Evolutionary conservation across 768 basidiomycete genomes (phyloP).

Genomic region (Auriscalpium microsporum): DNA sequence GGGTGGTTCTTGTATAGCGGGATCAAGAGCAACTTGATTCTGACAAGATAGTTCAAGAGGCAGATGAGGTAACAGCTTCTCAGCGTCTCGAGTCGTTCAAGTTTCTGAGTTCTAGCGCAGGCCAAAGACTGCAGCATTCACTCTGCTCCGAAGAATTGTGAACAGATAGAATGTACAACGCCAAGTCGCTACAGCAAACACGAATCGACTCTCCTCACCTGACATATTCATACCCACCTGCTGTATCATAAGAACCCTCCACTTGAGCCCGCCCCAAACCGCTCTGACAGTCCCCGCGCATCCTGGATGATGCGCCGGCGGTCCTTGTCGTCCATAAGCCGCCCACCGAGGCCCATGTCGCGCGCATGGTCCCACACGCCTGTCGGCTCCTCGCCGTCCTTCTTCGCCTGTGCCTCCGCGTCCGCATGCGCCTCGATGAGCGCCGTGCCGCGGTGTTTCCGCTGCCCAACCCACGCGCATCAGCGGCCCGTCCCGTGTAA

Average conservation of each 20-base stretch:
- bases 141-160: too few relatives aligned
- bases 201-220: too few relatives aligned
- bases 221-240: too few relatives aligned
- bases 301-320: conserved; percentile 73
- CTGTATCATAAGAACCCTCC: conserved; percentile 48
- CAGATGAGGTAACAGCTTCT: too few relatives aligned
- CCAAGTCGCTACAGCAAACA: too few relatives aligned
- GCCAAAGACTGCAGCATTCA: too few relatives aligned
- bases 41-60: too few relatives aligned
- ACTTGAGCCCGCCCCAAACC: conserved; percentile 69
- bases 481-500: neutral
- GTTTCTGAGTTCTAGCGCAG: too few relatives aligned
- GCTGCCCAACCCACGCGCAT: conserved; percentile 17
- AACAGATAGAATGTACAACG: too few relatives aligned
- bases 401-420: conserved; percentile 31
- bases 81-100: too few relatives aligned
- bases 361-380: conserved; percentile 89
- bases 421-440: conserved; percentile 35
- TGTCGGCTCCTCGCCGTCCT: conserved; percentile 42
- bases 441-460: conserved; percentile 19
- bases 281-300: conserved; percentile 69
- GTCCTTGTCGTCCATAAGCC: conserved; percentile 84
- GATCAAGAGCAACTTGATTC: too few relatives aligned
- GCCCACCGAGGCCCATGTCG: conserved; percentile 82
- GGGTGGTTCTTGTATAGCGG: too few relatives aligned